Evolutionary conservation across 2,329 filamentous ascomycete species (phyloP).

Genomic region (Zopfia rhizophila): DNA sequence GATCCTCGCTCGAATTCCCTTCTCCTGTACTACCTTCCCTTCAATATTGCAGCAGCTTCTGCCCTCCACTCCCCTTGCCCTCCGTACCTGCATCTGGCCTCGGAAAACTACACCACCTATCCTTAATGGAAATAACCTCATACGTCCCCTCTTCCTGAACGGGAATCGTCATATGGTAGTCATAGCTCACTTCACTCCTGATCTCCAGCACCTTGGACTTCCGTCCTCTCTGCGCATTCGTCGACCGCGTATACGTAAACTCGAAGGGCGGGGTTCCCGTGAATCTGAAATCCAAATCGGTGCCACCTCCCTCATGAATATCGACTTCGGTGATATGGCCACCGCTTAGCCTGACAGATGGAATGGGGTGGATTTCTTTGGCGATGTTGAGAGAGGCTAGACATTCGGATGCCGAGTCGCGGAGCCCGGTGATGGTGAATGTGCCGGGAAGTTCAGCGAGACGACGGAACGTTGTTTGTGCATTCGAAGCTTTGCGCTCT

Average conservation of each 20-base stretch:
- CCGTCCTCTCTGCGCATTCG: slow-evolving; percentile 73
- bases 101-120: slow-evolving; percentile 89
- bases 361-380: slow-evolving; percentile 90
- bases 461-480: slow-evolving; percentile 87
- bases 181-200: slow-evolving; percentile 84
- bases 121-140: slow-evolving; percentile 96
- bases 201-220: slow-evolving; percentile 85
- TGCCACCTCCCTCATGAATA: slow-evolving; percentile 95
- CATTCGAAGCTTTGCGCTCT: slow-evolving; percentile 79
- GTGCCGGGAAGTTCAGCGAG: slow-evolving; percentile 90
- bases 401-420: slow-evolving; percentile 89
- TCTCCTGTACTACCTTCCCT: neutral
- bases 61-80: slow-evolving; percentile 36
- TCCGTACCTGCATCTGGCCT: slow-evolving; percentile 66
- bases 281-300: slow-evolving; percentile 94
- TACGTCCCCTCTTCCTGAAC: slow-evolving; percentile 96
- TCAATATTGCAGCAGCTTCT: slow-evolving; percentile 53
- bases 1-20: no score
- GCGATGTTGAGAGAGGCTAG: slow-evolving; percentile 80
- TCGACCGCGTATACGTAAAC: slow-evolving; percentile 94
- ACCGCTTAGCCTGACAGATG: slow-evolving; percentile 88
- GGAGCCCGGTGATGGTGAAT: slow-evolving; percentile 86
- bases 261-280: slow-evolving; percentile 96
- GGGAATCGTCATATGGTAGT: slow-evolving; percentile 81
- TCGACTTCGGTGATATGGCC: slow-evolving; percentile 84